Base-by-base conservation (phyloP, 306 rosid species). In the Phaseolus lunatus region DNA sequence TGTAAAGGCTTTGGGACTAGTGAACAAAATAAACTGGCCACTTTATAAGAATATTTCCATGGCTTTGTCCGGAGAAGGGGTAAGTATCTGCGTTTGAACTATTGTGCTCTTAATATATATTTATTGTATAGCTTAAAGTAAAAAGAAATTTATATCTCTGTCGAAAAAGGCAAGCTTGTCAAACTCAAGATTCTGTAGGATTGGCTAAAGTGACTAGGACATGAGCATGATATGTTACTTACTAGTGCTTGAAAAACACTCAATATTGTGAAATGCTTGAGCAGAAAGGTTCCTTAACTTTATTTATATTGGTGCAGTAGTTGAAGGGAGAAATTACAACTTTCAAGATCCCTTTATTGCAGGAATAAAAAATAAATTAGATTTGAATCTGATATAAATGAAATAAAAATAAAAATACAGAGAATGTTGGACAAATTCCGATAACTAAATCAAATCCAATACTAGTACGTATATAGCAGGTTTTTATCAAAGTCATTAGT, bases 11-110 rank as follows among this genome's bases (percentile, higher is more conserved):
- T 67, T 94, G 82, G 87, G 77, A 81, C 69, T 86, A 26, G 90
- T 90, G 44, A 85, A 88, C 84, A 81, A 84, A 83, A 79, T 87
- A 37, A 86, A 84, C 16, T 94, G 98, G 95, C 89, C 93, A 31
- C 90, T 90, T 74, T 94, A 83, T 83, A 83, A 47, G 82, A 83
- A 88, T 80, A 85, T 94, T 76, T 81, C 78, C 39, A 78, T 43
- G 68, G 83, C 80, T 78, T 44, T 83, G 29, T 41, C 76, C 66
- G 72, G 72, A 71, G 87, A 87, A 61, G 61, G 0, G 88, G 98
- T 94, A 84, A 70, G 69, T 82, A 69, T 74, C 39, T 64, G 14
- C 44, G 59, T 73, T 18, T 11, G 57, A 53, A 67, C 57, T 52
- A 16, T 27, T 68, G 69, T 82, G 22, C 72, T 76, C 45, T 44